Evolutionary conservation across 768 basidiomycete genomes (phyloP), one percentile per base, ranked within the genome.

Genomic region (Auricularia auricula-judae): DNA sequence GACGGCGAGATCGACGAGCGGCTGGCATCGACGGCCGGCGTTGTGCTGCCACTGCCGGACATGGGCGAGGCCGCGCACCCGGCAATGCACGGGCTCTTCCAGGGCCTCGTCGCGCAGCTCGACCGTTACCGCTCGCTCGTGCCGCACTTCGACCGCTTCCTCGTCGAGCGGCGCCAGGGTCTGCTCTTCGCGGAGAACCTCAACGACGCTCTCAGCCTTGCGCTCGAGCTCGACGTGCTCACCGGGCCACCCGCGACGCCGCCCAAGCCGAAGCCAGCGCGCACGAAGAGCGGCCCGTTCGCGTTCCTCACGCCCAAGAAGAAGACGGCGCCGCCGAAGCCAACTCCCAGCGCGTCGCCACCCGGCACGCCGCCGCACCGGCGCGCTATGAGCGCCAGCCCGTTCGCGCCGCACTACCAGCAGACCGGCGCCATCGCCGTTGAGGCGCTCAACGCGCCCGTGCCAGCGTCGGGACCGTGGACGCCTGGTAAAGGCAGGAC

Each of bases 101-200:
- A 89, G 34, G 85, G 87, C 11, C 84, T 97, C 3, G 86, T 93
- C 53, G 79, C 82, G 18, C 91, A 94, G 68, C 81, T 98, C 8
- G 89, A 93, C 69, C 80, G 82, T 56, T 94, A 94, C 76, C 86
- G 93, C 5, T 78, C 82, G 47, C 72, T 81, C 21, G 86, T 96
- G 35, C 81, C 87, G 23, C 77, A 87, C 58, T 97, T 98, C 71
- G 93, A 98, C 76, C 83, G 82, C 71, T 91, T 84, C 70, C 82
- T 98, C 2, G 73, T 85, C 1, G 92, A 98, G 74, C 83, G 96
- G 42, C 83, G 96, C 18, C 89, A 88, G 71, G 95, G 94, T 1
- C 79, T 98, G 8, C 76, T 96, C 18, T 97, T 96, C 74, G 88
- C 89, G 3, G 94, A 97, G 75, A 94, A 94, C 72, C 77, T 97